phyloP scores from a whole-genome alignment of 495 filamentous ascomycete species.

The Lasiosphaeria ovina region DNA sequence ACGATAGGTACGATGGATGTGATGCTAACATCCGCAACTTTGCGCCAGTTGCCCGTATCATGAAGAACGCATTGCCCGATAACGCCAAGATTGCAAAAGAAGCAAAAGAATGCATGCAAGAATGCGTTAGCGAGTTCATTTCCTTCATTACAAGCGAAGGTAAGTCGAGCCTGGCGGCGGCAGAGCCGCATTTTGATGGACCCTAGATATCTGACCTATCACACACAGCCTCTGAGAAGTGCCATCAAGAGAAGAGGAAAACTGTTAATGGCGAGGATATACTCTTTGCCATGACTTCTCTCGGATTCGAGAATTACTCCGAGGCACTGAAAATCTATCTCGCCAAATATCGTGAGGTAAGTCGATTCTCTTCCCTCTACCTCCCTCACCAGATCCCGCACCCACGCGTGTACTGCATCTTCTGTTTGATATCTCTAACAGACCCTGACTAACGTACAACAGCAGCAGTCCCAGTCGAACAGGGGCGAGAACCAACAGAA shows the following conservation, averaged over 20 bases:
- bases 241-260: slow-evolving; percentile 98
- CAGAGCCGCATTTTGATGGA: slow-evolving; percentile 16
- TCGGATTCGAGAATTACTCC: slow-evolving; percentile 98
- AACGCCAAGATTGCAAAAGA: slow-evolving; percentile 99
- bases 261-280: slow-evolving; percentile 99
- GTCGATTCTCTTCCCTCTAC: slow-evolving; percentile 35
- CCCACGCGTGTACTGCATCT: neutral
- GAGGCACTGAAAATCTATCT: slow-evolving; percentile 98
- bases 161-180: slow-evolving; percentile 40
- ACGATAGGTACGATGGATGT: slow-evolving; percentile 49
- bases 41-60: slow-evolving; percentile 95
- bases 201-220: slow-evolving; percentile 30
- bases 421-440: slow-evolving; percentile 25
- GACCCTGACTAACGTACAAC: slow-evolving; percentile 9
- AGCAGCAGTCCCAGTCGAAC: slow-evolving; percentile 69
- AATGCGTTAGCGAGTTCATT: slow-evolving; percentile 99
- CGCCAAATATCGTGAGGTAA: slow-evolving; percentile 96
- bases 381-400: neutral
- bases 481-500: slow-evolving; percentile 68
- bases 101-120: slow-evolving; percentile 99
- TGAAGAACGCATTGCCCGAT: slow-evolving; percentile 95
- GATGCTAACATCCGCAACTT: slow-evolving; percentile 90
- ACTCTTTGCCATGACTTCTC: slow-evolving; percentile 96
- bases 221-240: slow-evolving; percentile 94
- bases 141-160: slow-evolving; percentile 99